Conservation (phyloP, 2,329 filamentous ascomycete species). For the Lachnum nothofagi region DNA sequence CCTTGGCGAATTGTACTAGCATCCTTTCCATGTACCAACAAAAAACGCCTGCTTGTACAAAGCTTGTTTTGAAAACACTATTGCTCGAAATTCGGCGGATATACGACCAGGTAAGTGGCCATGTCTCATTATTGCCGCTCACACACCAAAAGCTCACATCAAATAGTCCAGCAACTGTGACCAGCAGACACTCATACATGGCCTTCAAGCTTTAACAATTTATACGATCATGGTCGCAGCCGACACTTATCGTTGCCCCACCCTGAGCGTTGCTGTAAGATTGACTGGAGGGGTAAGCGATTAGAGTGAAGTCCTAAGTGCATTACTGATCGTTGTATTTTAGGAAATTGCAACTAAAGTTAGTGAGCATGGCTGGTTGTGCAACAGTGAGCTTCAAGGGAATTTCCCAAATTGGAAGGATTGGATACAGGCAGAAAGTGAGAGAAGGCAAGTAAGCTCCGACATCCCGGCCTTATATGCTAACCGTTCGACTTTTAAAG, state of each 20-base stretch:
- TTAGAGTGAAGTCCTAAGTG: background rate
- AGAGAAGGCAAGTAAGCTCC: slow-evolving; percentile 8
- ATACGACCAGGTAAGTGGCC: slow-evolving; percentile 10
- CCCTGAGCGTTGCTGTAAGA: slow-evolving; percentile 3
- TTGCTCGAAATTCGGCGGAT: slow-evolving; percentile 15
- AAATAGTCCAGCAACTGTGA: slow-evolving; percentile 10
- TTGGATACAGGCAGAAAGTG: slow-evolving; percentile 12
- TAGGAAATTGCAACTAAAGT: slow-evolving; percentile 12
- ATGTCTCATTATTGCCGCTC: background rate
- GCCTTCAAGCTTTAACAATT: slow-evolving; percentile 14
- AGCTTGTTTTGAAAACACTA: slow-evolving; percentile 13
- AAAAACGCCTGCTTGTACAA: slow-evolving; percentile 3
- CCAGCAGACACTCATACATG: slow-evolving; percentile 6
- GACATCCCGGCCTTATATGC: background rate
- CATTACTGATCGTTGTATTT: background rate
- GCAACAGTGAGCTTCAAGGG: background rate
- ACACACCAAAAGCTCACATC: background rate
- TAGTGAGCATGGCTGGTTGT: background rate
- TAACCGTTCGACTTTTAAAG: slow-evolving; percentile 6
- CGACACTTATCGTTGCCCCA: slow-evolving; percentile 8
- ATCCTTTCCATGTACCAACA: slow-evolving; percentile 13
- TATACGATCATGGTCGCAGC: slow-evolving; percentile 15
- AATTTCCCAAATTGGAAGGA: slow-evolving; percentile 12
- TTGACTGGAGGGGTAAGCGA: slow-evolving; percentile 12
- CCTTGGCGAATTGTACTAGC: slow-evolving; percentile 14